phyloP scores from a whole-genome alignment of 106 monocot species.

The Iris macrosiphon region DNA sequence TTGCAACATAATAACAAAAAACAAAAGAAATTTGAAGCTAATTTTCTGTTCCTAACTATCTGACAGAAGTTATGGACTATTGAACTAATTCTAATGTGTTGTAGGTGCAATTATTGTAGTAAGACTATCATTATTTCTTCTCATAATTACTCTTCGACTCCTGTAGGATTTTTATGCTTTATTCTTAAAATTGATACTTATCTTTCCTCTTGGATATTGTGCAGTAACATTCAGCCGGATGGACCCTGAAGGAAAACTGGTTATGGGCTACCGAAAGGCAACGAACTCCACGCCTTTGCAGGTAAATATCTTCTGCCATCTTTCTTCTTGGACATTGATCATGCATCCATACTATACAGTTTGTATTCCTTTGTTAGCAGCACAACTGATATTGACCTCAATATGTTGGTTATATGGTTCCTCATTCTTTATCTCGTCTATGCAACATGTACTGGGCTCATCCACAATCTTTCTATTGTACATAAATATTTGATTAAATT shows the following conservation, averaged over 20 bases:
- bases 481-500: not conserved
- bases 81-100: too few relatives aligned
- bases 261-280: conserved; percentile 96
- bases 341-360: not conserved
- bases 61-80: too few relatives aligned
- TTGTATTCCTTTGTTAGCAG: conserved; percentile 1
- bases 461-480: too few relatives aligned
- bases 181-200: not conserved
- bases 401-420: not conserved
- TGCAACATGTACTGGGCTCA: too few relatives aligned
- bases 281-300: conserved; percentile 69
- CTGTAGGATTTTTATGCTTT: too few relatives aligned
- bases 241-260: conserved; percentile 96
- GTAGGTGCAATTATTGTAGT: too few relatives aligned
- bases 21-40: too few relatives aligned
- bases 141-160: too few relatives aligned
- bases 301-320: conserved; percentile 28
- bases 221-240: conserved; percentile 98
- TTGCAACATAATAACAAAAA: too few relatives aligned
- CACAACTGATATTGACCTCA: not conserved
- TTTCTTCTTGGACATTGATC: not conserved
- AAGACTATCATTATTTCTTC: too few relatives aligned
- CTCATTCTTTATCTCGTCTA: too few relatives aligned
- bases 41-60: too few relatives aligned
- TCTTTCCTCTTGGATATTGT: conserved; percentile 6